Evolutionary conservation across 1,284 basidiomycete species (phyloP), one percentile per base, ranked within the genome.

Genomic region (Wolfiporia cocos): DNA sequence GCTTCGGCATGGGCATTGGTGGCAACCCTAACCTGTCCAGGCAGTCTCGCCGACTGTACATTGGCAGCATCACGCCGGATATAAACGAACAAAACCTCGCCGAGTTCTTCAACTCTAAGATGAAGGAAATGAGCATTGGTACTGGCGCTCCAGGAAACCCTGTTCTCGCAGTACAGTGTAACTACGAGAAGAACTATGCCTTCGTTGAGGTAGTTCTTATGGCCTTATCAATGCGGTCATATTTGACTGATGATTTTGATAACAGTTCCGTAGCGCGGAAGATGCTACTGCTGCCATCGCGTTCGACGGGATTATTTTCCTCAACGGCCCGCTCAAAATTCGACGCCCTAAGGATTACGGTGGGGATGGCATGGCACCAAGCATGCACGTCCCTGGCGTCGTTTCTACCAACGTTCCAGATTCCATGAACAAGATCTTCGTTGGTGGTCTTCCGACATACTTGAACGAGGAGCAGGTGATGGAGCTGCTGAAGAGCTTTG

Each of bases 371-470:
- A 72, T 81, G 35, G 66, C 74, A 14, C 73, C 81, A 23, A 77
- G 75, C 46, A 73, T 89, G 45, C 85, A 92, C 58, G 89, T 96
- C 42, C 91, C 93, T 19, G 92, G 94, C 43, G 86, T 94, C 38
- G 88, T 97, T 28, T 94, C 90, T n/a, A 93, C 92, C 35, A 95
- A 92, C 52, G 92, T 97, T 12, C 92, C 93, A 17, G 96, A 99
- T 64, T 92, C 92, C 29, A 87, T 90, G 60, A 93, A 98, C 78
- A 99, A 99, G 72, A 78, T 99, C 48, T 99, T 97, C 56, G 87
- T 99, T 48, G 96, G 96, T 39, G 95, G 94, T 43, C 70, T 99
- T 41, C 96, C 96, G 14, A 80, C 88, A 15, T 97, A 98, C 64
- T 78, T 99, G 29, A 92, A 89, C 53, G 93, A 97, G 63, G 95